These are phyloP conservation scores for Murraya koenigii DNA, from an alignment of 345 rosid species.

Conservation along the genomic window DNA sequence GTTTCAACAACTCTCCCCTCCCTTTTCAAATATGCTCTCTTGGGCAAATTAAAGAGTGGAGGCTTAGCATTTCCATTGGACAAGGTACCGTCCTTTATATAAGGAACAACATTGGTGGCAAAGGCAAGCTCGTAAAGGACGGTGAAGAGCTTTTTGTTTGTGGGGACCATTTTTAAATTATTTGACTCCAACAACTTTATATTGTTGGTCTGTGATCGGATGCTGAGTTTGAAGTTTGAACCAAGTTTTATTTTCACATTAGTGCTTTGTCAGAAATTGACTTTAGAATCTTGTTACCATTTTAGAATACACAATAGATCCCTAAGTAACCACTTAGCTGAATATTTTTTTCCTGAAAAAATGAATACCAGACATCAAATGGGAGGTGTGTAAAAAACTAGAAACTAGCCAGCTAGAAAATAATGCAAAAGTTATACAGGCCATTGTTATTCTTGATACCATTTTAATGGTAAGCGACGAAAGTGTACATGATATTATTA, in stretches of 20 bases:
- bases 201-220: slow-evolving; percentile 1
- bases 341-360: neutral
- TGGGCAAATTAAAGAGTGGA: slow-evolving; percentile 24
- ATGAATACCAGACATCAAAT: slow-evolving; percentile 1
- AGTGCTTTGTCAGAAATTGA: neutral
- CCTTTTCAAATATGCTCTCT: slow-evolving; percentile 8
- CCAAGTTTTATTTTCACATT: slow-evolving; percentile 1
- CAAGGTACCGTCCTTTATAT: slow-evolving; percentile 34
- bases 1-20: neutral
- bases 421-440: neutral
- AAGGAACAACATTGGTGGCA: slow-evolving; percentile 33
- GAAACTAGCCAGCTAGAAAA: neutral
- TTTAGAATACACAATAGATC: neutral
- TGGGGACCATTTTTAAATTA: slow-evolving; percentile 2
- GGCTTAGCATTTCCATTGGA: slow-evolving; percentile 44
- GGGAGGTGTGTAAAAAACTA: neutral
- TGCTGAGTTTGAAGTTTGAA: neutral
- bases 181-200: neutral
- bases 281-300: neutral
- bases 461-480: slow-evolving; percentile 9
- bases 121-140: slow-evolving; percentile 37
- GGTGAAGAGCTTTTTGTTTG: slow-evolving; percentile 38
- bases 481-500: neutral
- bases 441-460: slow-evolving; percentile 16
- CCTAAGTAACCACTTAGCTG: neutral